Conservation (phyloP, 2,329 filamentous ascomycete genomes). For the Aspergillus fumigatiaffinis region DNA sequence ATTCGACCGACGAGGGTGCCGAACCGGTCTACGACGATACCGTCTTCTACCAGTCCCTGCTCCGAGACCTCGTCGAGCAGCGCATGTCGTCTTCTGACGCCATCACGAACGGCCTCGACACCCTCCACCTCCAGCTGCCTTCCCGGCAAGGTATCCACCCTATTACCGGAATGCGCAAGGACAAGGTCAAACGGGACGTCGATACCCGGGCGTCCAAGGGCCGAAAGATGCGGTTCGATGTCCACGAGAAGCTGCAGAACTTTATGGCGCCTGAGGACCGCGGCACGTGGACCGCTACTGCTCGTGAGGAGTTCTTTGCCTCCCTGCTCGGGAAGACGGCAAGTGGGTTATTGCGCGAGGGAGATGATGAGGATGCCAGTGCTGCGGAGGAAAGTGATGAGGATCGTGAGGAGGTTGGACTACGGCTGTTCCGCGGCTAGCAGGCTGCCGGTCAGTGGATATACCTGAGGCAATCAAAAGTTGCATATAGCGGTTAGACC, state of each 20-base stretch:
- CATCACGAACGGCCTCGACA: conserved; percentile 44
- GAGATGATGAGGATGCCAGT: conserved; percentile 48
- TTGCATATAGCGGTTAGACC: neutral
- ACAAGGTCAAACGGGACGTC: conserved; percentile 74
- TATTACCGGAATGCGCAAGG: conserved; percentile 43
- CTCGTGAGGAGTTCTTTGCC: conserved; percentile 72
- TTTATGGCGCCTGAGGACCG: conserved; percentile 94
- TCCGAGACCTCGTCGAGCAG: conserved; percentile 91
- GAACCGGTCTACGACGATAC: conserved; percentile 84
- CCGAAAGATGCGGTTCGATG: conserved; percentile 86
- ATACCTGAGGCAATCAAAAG: neutral
- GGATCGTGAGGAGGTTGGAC: conserved; percentile 30
- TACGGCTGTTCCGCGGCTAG: conserved; percentile 28
- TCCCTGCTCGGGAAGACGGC: conserved; percentile 64
- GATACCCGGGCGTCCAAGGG: conserved; percentile 96
- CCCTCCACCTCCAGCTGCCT: conserved; percentile 34
- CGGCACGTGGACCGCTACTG: conserved; percentile 72
- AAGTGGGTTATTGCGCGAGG: conserved; percentile 62
- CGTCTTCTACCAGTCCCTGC: conserved; percentile 87
- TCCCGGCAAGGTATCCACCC: conserved; percentile 36
- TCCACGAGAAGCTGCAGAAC: conserved; percentile 96
- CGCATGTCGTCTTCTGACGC: conserved; percentile 62
- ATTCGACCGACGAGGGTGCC: conserved; percentile 3
- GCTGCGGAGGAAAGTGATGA: conserved; percentile 24
- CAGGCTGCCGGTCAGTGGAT: neutral